These are phyloP conservation scores for Effrenium voratum DNA, from an alignment of 73 alveolate species.

Conservation along the genomic window DNA sequence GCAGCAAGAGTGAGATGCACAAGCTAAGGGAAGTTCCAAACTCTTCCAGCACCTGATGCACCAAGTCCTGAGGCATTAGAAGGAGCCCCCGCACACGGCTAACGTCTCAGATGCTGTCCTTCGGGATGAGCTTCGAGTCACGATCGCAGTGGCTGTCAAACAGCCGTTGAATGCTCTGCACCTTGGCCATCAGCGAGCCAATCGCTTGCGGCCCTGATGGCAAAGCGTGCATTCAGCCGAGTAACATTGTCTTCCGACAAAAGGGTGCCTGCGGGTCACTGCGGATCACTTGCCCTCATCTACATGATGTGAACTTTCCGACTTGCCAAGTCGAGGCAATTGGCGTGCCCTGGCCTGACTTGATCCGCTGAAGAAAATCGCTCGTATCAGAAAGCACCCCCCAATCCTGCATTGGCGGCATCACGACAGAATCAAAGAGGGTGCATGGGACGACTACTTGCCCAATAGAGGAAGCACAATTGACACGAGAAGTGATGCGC, in stretches of 20 bases:
- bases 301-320: no score
- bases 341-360: slow-evolving; percentile 35
- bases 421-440: no score
- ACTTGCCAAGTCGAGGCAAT: no score
- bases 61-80: background rate
- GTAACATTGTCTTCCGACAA: slow-evolving; percentile 34
- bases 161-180: slow-evolving; percentile 28
- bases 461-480: no score
- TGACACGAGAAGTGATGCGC: no score
- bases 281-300: no score
- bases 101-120: background rate
- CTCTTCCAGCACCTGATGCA: slow-evolving; percentile 17
- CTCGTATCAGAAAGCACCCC: slow-evolving; percentile 40
- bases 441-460: no score
- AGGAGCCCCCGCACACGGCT: background rate
- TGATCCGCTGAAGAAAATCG: background rate
- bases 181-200: background rate
- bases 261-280: background rate
- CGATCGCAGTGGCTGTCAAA: slow-evolving; percentile 22
- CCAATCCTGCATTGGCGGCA: slow-evolving; percentile 80
- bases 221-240: background rate
- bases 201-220: background rate
- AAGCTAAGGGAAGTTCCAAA: slow-evolving; percentile 29
- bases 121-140: slow-evolving; percentile 26
- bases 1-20: background rate